These are phyloP conservation scores for Trametes cubensis DNA, from an alignment of 768 basidiomycete genomes.

Conservation along the genomic window DNA sequence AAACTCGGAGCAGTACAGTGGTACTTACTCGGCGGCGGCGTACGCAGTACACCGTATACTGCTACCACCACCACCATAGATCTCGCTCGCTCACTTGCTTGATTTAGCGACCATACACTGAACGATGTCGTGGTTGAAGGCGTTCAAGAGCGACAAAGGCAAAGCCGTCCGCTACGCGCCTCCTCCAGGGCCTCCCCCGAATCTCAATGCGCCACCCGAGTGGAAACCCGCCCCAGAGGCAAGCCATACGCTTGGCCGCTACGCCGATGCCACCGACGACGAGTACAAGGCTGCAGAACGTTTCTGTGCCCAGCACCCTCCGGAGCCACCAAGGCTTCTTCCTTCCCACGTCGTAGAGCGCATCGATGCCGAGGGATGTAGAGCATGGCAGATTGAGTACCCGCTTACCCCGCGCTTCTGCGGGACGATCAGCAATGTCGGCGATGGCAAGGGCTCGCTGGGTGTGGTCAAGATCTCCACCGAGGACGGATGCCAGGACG, in stretches of 20 bases:
- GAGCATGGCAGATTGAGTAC: constrained; percentile 55
- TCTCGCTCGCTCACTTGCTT: no score
- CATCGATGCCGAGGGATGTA: constrained; percentile 49
- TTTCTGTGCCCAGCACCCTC: constrained; percentile 50
- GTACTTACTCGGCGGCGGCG: not conserved
- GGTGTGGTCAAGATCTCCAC: constrained; percentile 49
- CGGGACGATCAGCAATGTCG: constrained; percentile 43
- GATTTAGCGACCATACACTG: not conserved
- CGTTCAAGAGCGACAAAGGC: constrained; percentile 1
- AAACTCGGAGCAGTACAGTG: no score
- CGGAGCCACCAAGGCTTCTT: constrained; percentile 48
- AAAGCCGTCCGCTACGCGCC: constrained; percentile 10
- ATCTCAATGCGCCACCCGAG: constrained; percentile 43
- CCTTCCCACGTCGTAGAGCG: constrained; percentile 55
- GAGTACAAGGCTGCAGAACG: constrained; percentile 54
- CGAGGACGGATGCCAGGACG: constrained; percentile 44
- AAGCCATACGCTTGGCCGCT: constrained; percentile 51
- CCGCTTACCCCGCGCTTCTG: constrained; percentile 46
- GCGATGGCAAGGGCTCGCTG: constrained; percentile 33
- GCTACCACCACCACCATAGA: not conserved
- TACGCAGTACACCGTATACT: not conserved
- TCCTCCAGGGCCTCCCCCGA: constrained; percentile 7
- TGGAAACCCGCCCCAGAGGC: constrained; percentile 65
- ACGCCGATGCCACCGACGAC: constrained; percentile 57
- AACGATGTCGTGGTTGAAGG: constrained; percentile 13